A percentile compares a stretch with the other conserved stretches of the same genome.
Conservation (phyloP, 345 rosid species). For the Lepidium sativum region DNA sequence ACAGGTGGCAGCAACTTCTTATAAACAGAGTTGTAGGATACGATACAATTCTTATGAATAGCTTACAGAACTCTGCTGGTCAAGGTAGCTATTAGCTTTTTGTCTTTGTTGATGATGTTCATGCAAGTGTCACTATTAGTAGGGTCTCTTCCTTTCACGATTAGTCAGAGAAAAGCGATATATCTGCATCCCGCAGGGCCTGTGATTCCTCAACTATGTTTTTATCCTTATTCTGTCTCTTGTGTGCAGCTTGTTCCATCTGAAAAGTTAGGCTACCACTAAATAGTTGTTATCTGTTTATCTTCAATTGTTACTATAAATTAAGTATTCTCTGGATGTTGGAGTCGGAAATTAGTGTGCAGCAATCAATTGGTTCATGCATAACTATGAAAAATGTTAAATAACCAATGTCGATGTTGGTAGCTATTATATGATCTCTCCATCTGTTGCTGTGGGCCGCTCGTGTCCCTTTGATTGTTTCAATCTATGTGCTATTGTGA, state of each 20-base stretch:
- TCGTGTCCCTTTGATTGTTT: not conserved
- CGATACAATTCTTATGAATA: conserved; percentile 98
- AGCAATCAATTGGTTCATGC: not conserved
- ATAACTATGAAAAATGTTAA: conserved; percentile 2
- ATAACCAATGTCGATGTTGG: not conserved
- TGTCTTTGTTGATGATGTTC: not conserved
- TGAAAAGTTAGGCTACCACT: not conserved
- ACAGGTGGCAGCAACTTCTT: conserved; percentile 99
- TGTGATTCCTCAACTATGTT: not conserved
- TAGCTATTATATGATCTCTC: not conserved
- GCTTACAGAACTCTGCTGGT: conserved; percentile 77
- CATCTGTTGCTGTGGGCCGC: not conserved
- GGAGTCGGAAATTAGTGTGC: not conserved
- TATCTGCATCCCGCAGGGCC: not conserved
- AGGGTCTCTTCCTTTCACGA: not conserved
- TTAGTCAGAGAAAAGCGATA: not conserved
- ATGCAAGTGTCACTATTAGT: not conserved
- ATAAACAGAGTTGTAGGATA: conserved; percentile 98
- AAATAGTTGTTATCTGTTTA: not conserved
- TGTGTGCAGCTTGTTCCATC: not conserved
- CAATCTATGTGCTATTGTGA: not conserved
- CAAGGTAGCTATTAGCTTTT: conserved; percentile 52
- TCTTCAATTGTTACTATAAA: not conserved
- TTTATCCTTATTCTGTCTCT: not conserved
- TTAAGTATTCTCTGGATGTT: not conserved